Base-by-base conservation (phyloP, 345 rosid species). In the Ceriops decandra region DNA sequence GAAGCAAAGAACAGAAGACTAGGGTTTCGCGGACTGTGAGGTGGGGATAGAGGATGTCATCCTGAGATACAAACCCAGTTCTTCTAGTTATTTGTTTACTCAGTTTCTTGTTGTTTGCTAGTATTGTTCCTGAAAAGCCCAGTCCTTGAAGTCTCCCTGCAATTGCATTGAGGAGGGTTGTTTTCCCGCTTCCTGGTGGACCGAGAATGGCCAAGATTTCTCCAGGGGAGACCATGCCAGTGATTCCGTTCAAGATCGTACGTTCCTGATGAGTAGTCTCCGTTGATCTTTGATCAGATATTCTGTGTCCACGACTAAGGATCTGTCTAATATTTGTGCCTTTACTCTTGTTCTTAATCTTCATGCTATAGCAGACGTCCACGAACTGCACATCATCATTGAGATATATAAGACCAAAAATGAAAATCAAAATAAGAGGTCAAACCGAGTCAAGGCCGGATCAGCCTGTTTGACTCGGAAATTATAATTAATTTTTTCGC, bases 111-210 rank as follows among this genome's bases (percentile, higher is more conserved):
- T 84, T 82, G 85, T 89, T 91, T 0, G 80, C 81, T 17, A 90
- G 86, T 28, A 93, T 81, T 8, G 91, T 85, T 52, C 98, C 97
- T 3, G 91, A 72, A 74, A 86, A 79, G 1, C 77, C 74, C 28
- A 74, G 60, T 4, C 86, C 85, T 24, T 80, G 87, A 61, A 85
- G 86, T 66, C 98, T 83, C 35, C 98, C 97, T 0, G 92, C 85
- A 0, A 93, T 68, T 2, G 90, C 92, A 80, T 87, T 89, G 1
- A 93, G 83, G 31, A 93, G 77, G 22, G 98, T 87, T 1, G 98
- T 90, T 73, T 93, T 93, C 0, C 98, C 98, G 46, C 98, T 85
- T 19, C 98, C 98, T 1, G 97, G 90, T 1, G 98, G 98, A 1
- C 98, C 98, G 4, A 93, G 91, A 68, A 93, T 67, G 52, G 98